Conservation (phyloP, 257 asterid species). For the Nicotiana noctiflora region DNA sequence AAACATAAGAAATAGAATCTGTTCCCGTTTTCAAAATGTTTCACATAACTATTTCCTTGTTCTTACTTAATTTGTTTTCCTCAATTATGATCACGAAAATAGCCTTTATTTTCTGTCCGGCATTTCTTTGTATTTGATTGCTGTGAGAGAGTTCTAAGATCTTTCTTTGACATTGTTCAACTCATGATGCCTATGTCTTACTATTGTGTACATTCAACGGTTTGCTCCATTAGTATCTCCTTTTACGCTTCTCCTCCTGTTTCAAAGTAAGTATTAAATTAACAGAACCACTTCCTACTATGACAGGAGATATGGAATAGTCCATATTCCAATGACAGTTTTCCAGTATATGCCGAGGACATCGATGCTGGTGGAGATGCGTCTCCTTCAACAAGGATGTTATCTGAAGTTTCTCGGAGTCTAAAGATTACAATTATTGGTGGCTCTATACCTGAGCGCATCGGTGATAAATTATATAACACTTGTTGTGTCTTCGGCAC, state of each 20-base stretch:
- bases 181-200: not conserved
- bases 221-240: not conserved
- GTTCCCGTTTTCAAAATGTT: not conserved
- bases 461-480: conserved; percentile 62
- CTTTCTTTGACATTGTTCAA: not conserved
- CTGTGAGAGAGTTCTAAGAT: not conserved
- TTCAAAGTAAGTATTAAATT: conserved; percentile 3
- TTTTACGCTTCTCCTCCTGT: not conserved
- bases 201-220: not conserved
- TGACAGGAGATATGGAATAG: conserved; percentile 86
- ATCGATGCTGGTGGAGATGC: conserved; percentile 59
- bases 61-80: not conserved
- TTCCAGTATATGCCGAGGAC: conserved; percentile 79
- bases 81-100: not conserved
- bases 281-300: conserved; percentile 10
- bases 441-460: conserved; percentile 76
- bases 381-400: conserved; percentile 79
- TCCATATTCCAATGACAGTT: conserved; percentile 74
- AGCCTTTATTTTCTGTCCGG: not conserved
- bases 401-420: conserved; percentile 57
- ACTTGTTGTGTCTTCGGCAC: conserved; percentile 74
- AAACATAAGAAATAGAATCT: not conserved
- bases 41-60: not conserved
- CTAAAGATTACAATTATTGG: conserved; percentile 68
- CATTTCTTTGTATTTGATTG: not conserved